Evolutionary conservation across 306 rosid species (phyloP).

Genomic region (Nissolia schottii): DNA sequence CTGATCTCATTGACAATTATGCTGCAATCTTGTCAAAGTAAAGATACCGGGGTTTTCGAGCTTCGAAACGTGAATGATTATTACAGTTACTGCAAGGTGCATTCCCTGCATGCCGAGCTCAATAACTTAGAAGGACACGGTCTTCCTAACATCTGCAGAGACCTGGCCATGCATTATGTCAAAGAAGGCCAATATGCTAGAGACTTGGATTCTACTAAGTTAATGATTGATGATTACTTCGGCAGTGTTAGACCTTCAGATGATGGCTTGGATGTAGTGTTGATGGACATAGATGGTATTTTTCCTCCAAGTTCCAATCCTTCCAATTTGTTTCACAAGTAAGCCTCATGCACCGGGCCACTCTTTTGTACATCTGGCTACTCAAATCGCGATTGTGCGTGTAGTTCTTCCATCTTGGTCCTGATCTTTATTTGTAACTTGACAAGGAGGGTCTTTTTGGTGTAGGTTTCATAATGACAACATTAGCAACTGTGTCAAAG

Average conservation of each 20-base stretch:
- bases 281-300: slow-evolving; percentile 74
- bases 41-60: slow-evolving; percentile 48
- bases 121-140: slow-evolving; percentile 52
- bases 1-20: slow-evolving; percentile 57
- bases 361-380: not conserved
- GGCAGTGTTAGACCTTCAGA: slow-evolving; percentile 26
- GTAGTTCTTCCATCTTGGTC: not conserved
- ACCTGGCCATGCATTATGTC: slow-evolving; percentile 40
- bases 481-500: slow-evolving; percentile 39
- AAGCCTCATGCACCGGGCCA: slow-evolving; percentile 1
- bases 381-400: not conserved
- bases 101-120: slow-evolving; percentile 55
- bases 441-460: slow-evolving; percentile 3
- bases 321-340: slow-evolving; percentile 36
- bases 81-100: slow-evolving; percentile 51
- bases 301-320: slow-evolving; percentile 27
- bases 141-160: slow-evolving; percentile 55
- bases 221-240: slow-evolving; percentile 50
- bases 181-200: slow-evolving; percentile 66
- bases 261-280: slow-evolving; percentile 49
- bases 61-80: slow-evolving; percentile 28
- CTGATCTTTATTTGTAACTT: slow-evolving; percentile 5
- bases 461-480: slow-evolving; percentile 38
- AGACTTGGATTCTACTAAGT: slow-evolving; percentile 52
- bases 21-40: slow-evolving; percentile 79